Evolutionary conservation across 768 basidiomycete species (phyloP).

Genomic region (Rubroboletus pulcherrimus): DNA sequence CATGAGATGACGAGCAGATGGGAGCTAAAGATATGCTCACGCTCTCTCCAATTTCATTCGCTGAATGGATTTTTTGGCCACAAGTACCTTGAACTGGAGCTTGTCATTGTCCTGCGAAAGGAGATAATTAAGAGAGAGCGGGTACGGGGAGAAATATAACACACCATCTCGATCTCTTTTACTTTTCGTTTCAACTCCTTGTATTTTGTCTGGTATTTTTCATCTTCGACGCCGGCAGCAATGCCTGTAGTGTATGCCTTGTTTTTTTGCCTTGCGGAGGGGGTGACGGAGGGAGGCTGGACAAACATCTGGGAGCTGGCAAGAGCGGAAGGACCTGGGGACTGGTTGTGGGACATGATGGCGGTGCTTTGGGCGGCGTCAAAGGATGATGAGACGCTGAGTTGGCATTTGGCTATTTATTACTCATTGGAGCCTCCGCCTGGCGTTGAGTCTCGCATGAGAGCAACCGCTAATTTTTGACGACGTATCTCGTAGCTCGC

Average conservation of each 20-base stretch:
- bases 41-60: conserved; percentile 86
- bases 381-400: conserved; percentile 32
- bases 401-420: conserved; percentile 28
- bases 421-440: conserved; percentile 21
- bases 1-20: conserved; percentile 26
- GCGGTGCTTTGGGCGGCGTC: conserved; percentile 33
- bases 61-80: conserved; percentile 79
- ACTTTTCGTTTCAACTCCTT: conserved; percentile 86
- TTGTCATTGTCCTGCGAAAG: conserved; percentile 78
- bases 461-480: conserved; percentile 9
- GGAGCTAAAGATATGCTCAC: conserved; percentile 46
- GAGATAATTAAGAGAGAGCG: conserved; percentile 4
- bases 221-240: conserved; percentile 77
- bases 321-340: conserved; percentile 48
- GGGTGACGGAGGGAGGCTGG: conserved; percentile 25
- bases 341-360: conserved; percentile 67
- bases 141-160: conserved; percentile 27
- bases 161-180: conserved; percentile 76
- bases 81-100: conserved; percentile 73
- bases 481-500: conserved; percentile 10
- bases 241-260: conserved; percentile 55
- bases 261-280: conserved; percentile 45
- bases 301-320: conserved; percentile 36
- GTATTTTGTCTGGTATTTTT: conserved; percentile 85
- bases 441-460: conserved; percentile 29